A percentile compares a stretch with the other conserved stretches of the same genome.
phyloP scores from a whole-genome alignment of 345 rosid species.

The Murraya paniculata region DNA sequence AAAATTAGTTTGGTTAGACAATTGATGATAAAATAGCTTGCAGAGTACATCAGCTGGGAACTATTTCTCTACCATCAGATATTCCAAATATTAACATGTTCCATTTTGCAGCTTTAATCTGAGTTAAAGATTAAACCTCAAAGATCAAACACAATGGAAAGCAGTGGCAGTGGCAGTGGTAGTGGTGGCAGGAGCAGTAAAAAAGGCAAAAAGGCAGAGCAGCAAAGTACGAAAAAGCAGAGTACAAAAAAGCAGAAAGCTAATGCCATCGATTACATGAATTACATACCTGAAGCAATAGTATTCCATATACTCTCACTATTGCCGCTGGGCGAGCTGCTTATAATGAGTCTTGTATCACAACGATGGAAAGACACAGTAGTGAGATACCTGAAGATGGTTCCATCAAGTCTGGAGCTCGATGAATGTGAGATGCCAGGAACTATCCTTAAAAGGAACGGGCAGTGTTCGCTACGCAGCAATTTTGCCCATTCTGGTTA shows the following conservation, averaged over 20 bases:
- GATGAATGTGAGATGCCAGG: conserved; percentile 15
- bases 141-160: conserved; percentile 3
- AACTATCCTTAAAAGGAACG: conserved; percentile 1
- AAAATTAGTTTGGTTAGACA: not conserved
- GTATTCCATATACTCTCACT: conserved; percentile 21
- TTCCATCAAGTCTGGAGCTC: conserved; percentile 10
- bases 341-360: conserved; percentile 15
- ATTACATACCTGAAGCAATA: conserved; percentile 16
- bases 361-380: conserved; percentile 16
- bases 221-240: not conserved
- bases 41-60: not conserved
- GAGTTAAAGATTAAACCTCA: not conserved
- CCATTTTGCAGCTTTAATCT: not conserved
- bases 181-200: not conserved
- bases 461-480: not conserved
- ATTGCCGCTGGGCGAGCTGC: conserved; percentile 12
- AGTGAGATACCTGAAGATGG: not conserved
- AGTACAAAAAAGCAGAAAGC: not conserved
- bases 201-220: not conserved
- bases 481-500: not conserved
- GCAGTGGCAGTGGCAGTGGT: not conserved
- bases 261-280: conserved; percentile 16
- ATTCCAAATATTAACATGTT: not conserved
- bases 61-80: not conserved
- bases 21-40: not conserved